These are phyloP conservation scores for Pisolithus albus DNA, from an alignment of 768 basidiomycete species.

Conservation along the genomic window DNA sequence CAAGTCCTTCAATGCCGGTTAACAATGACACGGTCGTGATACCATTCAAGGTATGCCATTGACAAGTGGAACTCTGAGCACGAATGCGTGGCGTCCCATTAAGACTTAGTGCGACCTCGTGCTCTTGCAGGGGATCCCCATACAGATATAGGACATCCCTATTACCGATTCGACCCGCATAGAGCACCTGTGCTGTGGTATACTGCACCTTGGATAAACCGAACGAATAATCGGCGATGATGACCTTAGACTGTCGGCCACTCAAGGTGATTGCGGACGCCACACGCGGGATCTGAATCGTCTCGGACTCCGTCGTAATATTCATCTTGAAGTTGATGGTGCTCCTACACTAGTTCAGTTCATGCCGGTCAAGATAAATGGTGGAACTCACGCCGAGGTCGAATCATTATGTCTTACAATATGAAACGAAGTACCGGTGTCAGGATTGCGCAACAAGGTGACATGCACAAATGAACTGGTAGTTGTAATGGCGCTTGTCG, in stretches of 20 bases:
- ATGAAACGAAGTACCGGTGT: conserved; percentile 60
- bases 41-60: conserved; percentile 18
- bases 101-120: conserved; percentile 45
- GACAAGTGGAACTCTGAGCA: conserved; percentile 18
- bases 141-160: conserved; percentile 61
- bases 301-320: conserved; percentile 46
- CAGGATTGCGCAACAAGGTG: conserved; percentile 62
- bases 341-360: conserved; percentile 1
- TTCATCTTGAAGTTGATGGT: conserved; percentile 53
- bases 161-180: conserved; percentile 52
- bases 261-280: conserved; percentile 48
- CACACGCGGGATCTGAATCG: conserved; percentile 50
- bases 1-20: conserved; percentile 48
- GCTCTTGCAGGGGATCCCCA: conserved; percentile 48
- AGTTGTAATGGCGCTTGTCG: conserved; percentile 37
- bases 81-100: conserved; percentile 40
- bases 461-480: conserved; percentile 47
- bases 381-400: conserved; percentile 49
- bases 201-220: conserved; percentile 57
- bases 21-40: conserved; percentile 47
- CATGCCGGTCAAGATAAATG: background rate
- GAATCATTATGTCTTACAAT: conserved; percentile 63
- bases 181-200: conserved; percentile 70
- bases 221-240: conserved; percentile 68
- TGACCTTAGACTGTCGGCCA: conserved; percentile 69